Evolutionary conservation across 495 filamentous ascomycete species (phyloP).

Genomic region (Tuber melanosporum): DNA sequence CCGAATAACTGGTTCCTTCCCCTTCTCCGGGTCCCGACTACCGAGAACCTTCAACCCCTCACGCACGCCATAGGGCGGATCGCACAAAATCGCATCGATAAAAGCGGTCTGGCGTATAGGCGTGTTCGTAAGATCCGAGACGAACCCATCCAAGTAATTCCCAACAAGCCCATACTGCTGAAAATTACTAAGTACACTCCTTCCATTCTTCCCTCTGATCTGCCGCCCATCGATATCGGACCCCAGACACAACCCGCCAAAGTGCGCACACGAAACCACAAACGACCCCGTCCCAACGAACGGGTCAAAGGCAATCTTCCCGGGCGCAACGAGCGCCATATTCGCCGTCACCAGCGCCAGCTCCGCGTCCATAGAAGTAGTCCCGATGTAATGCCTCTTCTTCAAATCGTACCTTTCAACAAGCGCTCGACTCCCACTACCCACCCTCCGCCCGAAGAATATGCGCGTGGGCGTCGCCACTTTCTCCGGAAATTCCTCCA

Average conservation of each 20-base stretch:
- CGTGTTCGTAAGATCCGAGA: constrained; percentile 82
- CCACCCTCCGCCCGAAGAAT: constrained; percentile 66
- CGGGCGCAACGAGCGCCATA: constrained; percentile 71
- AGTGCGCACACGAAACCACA: constrained; percentile 76
- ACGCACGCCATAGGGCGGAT: constrained; percentile 94
- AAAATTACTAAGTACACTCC: constrained; percentile 67
- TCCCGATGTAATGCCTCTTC: constrained; percentile 85
- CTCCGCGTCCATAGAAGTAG: constrained; percentile 94
- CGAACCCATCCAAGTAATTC: constrained; percentile 66
- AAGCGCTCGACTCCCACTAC: constrained; percentile 55
- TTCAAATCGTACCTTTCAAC: constrained; percentile 79
- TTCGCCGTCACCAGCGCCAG: constrained; percentile 88
- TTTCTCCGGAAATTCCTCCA: constrained; percentile 67
- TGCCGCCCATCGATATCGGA: constrained; percentile 89
- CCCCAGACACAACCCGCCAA: constrained; percentile 71
- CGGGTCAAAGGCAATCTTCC: constrained; percentile 82
- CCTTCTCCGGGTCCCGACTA: constrained; percentile 57
- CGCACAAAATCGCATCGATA: constrained; percentile 90
- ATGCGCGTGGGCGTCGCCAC: constrained; percentile 45
- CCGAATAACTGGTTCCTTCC: constrained; percentile 56
- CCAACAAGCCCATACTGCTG: constrained; percentile 66
- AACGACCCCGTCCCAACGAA: constrained; percentile 95
- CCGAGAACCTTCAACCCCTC: constrained; percentile 87
- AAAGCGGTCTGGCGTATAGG: constrained; percentile 60
- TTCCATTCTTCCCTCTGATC: constrained; percentile 62